Evolutionary conservation across 495 filamentous ascomycete genomes (phyloP), one percentile per base, ranked within the genome.

Genomic region (Cenococcum geophilum): DNA sequence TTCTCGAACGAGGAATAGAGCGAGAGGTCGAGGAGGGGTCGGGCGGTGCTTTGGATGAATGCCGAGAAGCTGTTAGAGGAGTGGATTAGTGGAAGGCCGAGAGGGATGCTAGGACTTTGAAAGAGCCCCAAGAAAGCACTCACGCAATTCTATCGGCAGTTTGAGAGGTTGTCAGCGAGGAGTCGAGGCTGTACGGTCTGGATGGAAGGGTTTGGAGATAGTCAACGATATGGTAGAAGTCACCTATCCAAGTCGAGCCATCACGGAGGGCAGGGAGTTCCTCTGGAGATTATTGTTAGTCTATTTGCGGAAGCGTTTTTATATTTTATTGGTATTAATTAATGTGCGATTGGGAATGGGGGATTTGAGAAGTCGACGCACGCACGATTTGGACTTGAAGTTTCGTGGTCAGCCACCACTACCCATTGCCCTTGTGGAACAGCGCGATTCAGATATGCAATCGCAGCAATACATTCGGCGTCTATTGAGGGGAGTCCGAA

Each of bases 1-100:
- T 96, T 97, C 60, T 86, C 81, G 63, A 84, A 86, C 42, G 89
- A 93, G 69, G 91, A 85, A 75, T 93, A 97, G 65, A 98, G 86
- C 43, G 68, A 72, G 50, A 73, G 67, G 62, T 73, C 73, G 10
- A 76, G 49, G 37, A 76, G 65, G 10, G 70, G 70, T 22, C 48
- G 61, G 4, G 66, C 73, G 18, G 62, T 54, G 32, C 64, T 57
- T 36, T 67, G 23, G 8, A 76, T 55, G 59, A 72, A 68, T 14
- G 68, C 55, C 16, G 62, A 32, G 27, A 64, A 64, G 8, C 63
- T 66, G 27, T 2, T 14, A 10, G 14, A 36, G 1, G 27, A 50
- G 4, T 5, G 6, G 20, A 52, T 52, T 21, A 52, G 21, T 48
- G 16, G 1, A 48, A 22, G 9, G 2, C 5, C 43, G 43, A 32